Conservation (phyloP, 345 rosid species). For the Camelina sativa region DNA sequence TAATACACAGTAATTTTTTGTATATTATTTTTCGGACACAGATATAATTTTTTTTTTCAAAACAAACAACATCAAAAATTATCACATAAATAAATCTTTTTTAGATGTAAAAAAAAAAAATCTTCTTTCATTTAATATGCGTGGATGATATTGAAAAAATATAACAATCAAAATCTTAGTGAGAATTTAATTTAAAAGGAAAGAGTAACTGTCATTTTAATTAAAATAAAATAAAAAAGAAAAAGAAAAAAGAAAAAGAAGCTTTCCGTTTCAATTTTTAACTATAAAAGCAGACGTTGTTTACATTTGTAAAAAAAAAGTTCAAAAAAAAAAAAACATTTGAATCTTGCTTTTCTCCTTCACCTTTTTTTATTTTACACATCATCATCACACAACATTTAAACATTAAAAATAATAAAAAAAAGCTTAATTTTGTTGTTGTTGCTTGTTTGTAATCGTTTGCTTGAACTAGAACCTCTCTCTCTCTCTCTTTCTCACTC, state of each 20-base stretch:
- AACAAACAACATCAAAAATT: no score
- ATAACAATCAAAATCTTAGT: neutral
- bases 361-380: neutral
- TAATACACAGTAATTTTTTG: no score
- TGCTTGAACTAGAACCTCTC: slow-evolving; percentile 39
- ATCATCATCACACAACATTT: neutral
- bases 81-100: neutral
- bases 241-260: neutral
- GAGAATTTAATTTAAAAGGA: neutral
- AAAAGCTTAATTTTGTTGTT: neutral
- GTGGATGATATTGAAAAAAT: neutral
- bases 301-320: neutral
- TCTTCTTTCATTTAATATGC: neutral
- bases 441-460: slow-evolving; percentile 3
- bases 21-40: no score
- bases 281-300: slow-evolving; percentile 14
- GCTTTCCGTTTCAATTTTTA: slow-evolving; percentile 19
- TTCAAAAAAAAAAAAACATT: neutral
- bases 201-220: slow-evolving; percentile 24
- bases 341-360: neutral
- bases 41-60: no score
- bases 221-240: slow-evolving; percentile 7
- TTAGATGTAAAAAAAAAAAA: neutral
- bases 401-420: no score
- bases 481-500: slow-evolving; percentile 19